Conservation (phyloP, 306 rosid species). For the Neltuma alba region DNA sequence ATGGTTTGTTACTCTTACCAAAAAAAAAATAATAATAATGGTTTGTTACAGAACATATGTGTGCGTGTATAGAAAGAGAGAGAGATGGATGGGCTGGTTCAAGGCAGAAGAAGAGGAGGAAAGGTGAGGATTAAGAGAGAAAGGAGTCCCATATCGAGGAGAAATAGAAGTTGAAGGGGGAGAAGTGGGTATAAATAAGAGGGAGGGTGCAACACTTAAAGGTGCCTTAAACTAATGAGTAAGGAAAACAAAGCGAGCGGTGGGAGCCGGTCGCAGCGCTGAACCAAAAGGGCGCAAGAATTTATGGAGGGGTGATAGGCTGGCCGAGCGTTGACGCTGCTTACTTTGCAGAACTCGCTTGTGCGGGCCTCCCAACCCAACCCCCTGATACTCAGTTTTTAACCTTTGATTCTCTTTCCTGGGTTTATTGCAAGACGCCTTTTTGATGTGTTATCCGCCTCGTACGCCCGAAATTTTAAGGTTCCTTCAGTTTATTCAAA, state of each 20-base stretch:
- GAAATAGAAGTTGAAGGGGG: accelerated
- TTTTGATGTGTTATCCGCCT: too few relatives aligned
- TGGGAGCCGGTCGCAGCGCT: slow-evolving; percentile 82
- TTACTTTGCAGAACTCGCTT: slow-evolving; percentile 82
- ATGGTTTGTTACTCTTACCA: too few relatives aligned
- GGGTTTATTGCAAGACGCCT: too few relatives aligned
- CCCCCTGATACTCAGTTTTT: slow-evolving; percentile 4
- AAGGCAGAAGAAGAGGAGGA: not conserved
- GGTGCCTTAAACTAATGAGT: slow-evolving; percentile 87
- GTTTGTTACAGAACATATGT: too few relatives aligned
- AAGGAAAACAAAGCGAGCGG: slow-evolving; percentile 96
- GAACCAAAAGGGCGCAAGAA: slow-evolving; percentile 32
- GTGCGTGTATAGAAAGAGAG: too few relatives aligned
- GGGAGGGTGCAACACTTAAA: accelerated
- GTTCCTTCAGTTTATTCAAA: too few relatives aligned
- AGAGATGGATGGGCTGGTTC: not conserved
- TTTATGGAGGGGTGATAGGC: slow-evolving; percentile 89
- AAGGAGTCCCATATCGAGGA: slow-evolving; percentile 48
- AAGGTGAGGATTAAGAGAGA: not conserved
- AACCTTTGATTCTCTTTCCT: too few relatives aligned
- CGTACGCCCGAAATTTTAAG: too few relatives aligned
- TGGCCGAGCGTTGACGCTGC: slow-evolving; percentile 83
- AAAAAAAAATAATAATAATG: too few relatives aligned
- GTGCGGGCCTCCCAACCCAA: slow-evolving; percentile 76
- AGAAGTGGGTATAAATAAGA: not conserved